Evolutionary conservation across 2,329 filamentous ascomycete genomes (phyloP).

Genomic region (Botrytis fabae): DNA sequence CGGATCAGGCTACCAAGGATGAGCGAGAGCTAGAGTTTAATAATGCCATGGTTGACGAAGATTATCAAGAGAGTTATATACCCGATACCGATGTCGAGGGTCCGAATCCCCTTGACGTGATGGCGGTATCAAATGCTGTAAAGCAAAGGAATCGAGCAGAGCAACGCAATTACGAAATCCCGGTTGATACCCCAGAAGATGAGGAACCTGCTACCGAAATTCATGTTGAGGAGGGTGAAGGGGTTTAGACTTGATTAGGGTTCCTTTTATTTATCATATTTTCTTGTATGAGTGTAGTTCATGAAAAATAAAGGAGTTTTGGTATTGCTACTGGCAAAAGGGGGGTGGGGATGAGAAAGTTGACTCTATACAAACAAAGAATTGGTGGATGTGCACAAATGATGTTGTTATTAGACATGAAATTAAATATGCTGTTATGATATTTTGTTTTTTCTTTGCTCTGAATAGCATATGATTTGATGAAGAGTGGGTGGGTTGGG

Average conservation of each 20-base stretch:
- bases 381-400: neutral
- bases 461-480: constrained; percentile 11
- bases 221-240: constrained; percentile 39
- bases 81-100: constrained; percentile 38
- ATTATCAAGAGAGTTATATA: constrained; percentile 30
- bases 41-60: constrained; percentile 29
- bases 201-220: constrained; percentile 40
- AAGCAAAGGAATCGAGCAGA: neutral
- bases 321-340: neutral
- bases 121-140: constrained; percentile 1
- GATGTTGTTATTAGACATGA: constrained; percentile 14
- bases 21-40: constrained; percentile 37
- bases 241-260: constrained; percentile 34
- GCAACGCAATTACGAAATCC: constrained; percentile 23
- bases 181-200: constrained; percentile 25
- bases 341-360: neutral
- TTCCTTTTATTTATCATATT: neutral
- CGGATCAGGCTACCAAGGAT: constrained; percentile 29
- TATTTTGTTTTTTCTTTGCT: neutral
- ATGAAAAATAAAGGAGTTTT: constrained; percentile 12
- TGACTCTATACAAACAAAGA: neutral
- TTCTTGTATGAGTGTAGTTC: neutral
- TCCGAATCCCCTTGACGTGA: constrained; percentile 25
- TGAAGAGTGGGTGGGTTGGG: too few relatives aligned
- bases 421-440: constrained; percentile 1